These are phyloP conservation scores for Colletotrichum sojae DNA, from an alignment of 2,329 filamentous ascomycete species.

Conservation along the genomic window DNA sequence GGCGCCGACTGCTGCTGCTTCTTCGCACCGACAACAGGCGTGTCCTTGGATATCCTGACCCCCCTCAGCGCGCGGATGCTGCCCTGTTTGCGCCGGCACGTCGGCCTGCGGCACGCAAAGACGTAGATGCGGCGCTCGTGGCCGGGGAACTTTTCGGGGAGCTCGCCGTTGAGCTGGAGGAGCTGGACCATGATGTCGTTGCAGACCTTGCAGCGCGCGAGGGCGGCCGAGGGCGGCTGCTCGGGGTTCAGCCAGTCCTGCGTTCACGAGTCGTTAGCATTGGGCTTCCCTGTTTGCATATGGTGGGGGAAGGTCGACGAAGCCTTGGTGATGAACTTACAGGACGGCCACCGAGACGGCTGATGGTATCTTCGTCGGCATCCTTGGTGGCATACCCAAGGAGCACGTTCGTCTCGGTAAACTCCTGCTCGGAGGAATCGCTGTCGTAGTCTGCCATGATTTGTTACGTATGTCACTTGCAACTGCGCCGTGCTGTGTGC, in stretches of 20 bases:
- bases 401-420: slow-evolving; percentile 87
- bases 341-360: slow-evolving; percentile 87
- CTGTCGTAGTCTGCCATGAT: slow-evolving; percentile 86
- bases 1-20: slow-evolving; percentile 48
- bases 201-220: slow-evolving; percentile 91
- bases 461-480: neutral
- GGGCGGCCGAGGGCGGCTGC: slow-evolving; percentile 78
- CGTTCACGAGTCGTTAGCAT: neutral
- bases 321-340: slow-evolving; percentile 66
- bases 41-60: slow-evolving; percentile 68
- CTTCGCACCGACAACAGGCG: slow-evolving; percentile 45
- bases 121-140: slow-evolving; percentile 92
- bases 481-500: neutral
- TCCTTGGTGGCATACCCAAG: slow-evolving; percentile 91
- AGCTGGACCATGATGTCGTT: slow-evolving; percentile 86
- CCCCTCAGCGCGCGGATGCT: slow-evolving; percentile 84
- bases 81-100: slow-evolving; percentile 86
- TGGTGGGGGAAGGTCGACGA: neutral
- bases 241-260: slow-evolving; percentile 88
- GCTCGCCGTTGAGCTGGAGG: slow-evolving; percentile 90
- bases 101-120: slow-evolving; percentile 83
- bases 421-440: slow-evolving; percentile 76
- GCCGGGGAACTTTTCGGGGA: slow-evolving; percentile 87
- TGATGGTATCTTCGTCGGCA: slow-evolving; percentile 84
- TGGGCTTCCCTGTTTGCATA: neutral